These are phyloP conservation scores for Penicillium crustosum DNA, from an alignment of 2,329 filamentous ascomycete species.

Conservation along the genomic window DNA sequence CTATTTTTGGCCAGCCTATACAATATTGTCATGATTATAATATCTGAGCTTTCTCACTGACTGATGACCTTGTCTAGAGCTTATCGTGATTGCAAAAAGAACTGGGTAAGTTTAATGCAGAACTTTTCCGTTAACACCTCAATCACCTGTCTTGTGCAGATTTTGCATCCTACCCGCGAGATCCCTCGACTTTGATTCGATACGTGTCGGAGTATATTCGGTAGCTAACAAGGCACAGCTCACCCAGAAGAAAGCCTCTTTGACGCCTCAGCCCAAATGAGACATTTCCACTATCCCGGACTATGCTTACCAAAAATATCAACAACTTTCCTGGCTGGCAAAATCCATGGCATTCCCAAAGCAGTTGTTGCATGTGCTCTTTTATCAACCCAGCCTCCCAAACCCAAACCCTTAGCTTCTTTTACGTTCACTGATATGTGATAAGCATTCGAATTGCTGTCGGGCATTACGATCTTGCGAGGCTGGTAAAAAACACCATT, in stretches of 20 bases:
- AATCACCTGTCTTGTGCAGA: neutral
- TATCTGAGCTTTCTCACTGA: conserved; percentile 3
- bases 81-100: conserved; percentile 91
- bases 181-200: neutral
- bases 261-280: neutral
- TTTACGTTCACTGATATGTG: neutral
- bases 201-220: neutral
- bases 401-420: neutral
- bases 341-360: neutral
- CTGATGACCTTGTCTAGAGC: conserved; percentile 58
- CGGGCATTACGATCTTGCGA: neutral
- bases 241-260: conserved; percentile 10
- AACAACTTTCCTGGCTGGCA: neutral
- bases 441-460: neutral
- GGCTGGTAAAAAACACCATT: neutral
- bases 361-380: neutral
- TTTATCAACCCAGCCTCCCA: neutral
- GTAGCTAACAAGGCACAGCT: conserved; percentile 6
- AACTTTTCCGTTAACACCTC: neutral
- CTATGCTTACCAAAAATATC: neutral
- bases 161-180: neutral
- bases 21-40: neutral
- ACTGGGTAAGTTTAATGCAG: conserved; percentile 66
- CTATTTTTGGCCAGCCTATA: neutral
- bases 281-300: neutral